Evolutionary conservation across 2,329 filamentous ascomycete genomes (phyloP).

Genomic region (Blumeria hordei): DNA sequence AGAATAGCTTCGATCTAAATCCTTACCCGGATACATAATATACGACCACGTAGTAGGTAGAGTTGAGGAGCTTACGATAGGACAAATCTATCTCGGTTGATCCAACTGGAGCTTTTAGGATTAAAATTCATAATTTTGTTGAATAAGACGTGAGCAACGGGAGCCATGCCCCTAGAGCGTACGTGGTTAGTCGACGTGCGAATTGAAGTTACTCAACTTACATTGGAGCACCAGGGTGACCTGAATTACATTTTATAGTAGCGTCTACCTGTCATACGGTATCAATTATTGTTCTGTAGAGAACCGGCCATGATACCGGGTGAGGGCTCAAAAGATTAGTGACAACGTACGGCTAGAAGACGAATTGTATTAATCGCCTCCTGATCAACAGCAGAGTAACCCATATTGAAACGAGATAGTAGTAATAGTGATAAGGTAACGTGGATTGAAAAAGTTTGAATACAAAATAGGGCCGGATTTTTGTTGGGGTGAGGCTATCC

Average conservation of each 20-base stretch:
- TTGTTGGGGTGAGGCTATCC: too few relatives aligned
- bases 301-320: background rate
- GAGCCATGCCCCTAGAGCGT: constrained; percentile 49
- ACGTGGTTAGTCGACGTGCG: constrained; percentile 13
- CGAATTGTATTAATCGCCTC: constrained; percentile 97
- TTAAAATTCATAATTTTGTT: constrained; percentile 99
- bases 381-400: constrained; percentile 67
- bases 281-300: constrained; percentile 5
- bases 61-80: constrained; percentile 55
- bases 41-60: background rate
- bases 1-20: background rate
- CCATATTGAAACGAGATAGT: constrained; percentile 28
- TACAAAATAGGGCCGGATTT: too few relatives aligned
- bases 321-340: background rate
- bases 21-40: background rate
- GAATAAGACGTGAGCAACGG: constrained; percentile 86
- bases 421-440: too few relatives aligned
- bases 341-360: constrained; percentile 60
- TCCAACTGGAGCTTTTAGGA: constrained; percentile 93
- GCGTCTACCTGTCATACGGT: constrained; percentile 60
- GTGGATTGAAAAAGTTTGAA: too few relatives aligned
- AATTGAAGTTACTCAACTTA: constrained; percentile 18
- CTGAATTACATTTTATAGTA: constrained; percentile 84
- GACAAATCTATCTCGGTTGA: constrained; percentile 95
- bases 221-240: constrained; percentile 98